These are phyloP conservation scores for Mortierella sp. DNA, from an alignment of 371 early-diverging fungal genomes.

Conservation along the genomic window DNA sequence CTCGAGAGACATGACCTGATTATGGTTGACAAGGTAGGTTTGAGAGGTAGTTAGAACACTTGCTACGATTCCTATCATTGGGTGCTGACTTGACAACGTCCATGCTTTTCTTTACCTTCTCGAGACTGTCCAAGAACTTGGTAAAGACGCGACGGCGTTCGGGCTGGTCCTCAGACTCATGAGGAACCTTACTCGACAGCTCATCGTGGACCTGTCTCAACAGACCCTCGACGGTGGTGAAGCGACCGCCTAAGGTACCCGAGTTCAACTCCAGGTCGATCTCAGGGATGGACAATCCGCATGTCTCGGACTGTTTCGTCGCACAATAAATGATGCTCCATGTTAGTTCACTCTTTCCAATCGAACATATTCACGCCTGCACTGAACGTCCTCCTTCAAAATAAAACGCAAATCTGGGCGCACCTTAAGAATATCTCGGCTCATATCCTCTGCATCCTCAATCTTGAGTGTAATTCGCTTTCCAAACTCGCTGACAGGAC, in stretches of 20 bases:
- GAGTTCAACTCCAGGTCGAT: constrained; percentile 83
- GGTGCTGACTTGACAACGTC: no score
- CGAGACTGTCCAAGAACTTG: constrained; percentile 75
- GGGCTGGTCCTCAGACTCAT: constrained; percentile 80
- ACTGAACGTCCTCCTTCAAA: not conserved
- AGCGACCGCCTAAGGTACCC: constrained; percentile 97
- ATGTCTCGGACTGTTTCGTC: constrained; percentile 81
- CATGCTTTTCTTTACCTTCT: constrained; percentile 65
- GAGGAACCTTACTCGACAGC: constrained; percentile 76
- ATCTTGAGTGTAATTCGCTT: constrained; percentile 84
- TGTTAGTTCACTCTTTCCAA: no score
- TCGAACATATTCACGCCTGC: not conserved
- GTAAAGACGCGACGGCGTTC: constrained; percentile 67
- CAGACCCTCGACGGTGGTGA: constrained; percentile 96
- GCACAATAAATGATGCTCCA: not conserved
- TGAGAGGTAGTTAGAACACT: no score
- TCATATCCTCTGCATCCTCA: constrained; percentile 87
- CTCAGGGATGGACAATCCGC: constrained; percentile 91
- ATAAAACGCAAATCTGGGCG: not conserved
- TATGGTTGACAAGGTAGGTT: no score
- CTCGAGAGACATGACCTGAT: constrained; percentile 50
- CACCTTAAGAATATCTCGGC: constrained; percentile 92
- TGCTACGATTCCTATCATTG: no score
- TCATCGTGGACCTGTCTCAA: constrained; percentile 91
- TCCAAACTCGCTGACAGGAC: constrained; percentile 85